A percentile compares a stretch with the other conserved stretches of the same genome.
Conservation (phyloP, 2,329 filamentous ascomycete species). For the Neopestalotiopsis sp. region DNA sequence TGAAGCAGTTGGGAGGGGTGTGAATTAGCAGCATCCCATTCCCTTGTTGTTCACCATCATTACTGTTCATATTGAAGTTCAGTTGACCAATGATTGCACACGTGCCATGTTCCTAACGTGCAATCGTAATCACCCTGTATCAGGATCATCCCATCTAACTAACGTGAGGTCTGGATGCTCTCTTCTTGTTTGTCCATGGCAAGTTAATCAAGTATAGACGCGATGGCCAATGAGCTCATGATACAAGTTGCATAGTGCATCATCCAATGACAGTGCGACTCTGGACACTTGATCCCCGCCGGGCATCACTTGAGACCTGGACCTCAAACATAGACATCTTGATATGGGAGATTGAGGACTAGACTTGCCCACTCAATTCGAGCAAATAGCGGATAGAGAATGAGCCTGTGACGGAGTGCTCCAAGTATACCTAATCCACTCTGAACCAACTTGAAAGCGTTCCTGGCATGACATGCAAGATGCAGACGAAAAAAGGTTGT, state of each 20-base stretch:
- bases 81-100: background rate
- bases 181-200: background rate
- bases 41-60: background rate
- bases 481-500: background rate
- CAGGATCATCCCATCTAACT: background rate
- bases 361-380: background rate
- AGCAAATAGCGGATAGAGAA: background rate
- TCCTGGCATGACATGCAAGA: slow-evolving; percentile 9
- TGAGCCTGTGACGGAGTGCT: background rate
- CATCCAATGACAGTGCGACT: slow-evolving; percentile 2
- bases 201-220: background rate
- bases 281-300: background rate
- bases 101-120: background rate
- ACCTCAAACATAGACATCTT: background rate
- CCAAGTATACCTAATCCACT: background rate
- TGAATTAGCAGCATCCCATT: background rate
- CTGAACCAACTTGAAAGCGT: background rate
- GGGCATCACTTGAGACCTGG: background rate
- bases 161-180: slow-evolving; percentile 1
- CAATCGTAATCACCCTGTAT: background rate
- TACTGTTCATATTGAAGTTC: background rate
- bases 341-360: background rate
- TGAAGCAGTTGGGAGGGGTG: background rate
- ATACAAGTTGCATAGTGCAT: slow-evolving; percentile 1
- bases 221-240: slow-evolving; percentile 10